Base-by-base conservation (phyloP, 257 asterid genomes). In the Primulina huaijiensis region DNA sequence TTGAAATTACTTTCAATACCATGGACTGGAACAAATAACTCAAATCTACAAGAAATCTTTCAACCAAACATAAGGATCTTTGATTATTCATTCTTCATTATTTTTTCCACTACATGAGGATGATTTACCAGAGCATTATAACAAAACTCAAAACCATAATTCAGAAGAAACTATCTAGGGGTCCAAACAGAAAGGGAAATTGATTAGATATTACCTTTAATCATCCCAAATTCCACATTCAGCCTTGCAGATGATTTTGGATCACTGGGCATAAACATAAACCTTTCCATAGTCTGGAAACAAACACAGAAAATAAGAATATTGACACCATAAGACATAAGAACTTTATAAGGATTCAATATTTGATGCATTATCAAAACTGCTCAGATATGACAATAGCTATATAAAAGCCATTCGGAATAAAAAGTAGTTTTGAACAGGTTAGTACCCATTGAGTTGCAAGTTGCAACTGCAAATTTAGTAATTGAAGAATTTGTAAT, bases 201-300 rank as follows among this genome's bases (percentile, higher is more conserved):
- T 64, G 63, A 52, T 33, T 60, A 30, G 46, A 62, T 70, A 71
- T 34, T 60, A 90, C 99, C 97, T 89, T 75, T 89, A 58, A 94
- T 84, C 65, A 50, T 70, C 85, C 80, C 88, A 79, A 90, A 89
- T 74, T 90, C 99, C 79, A 90, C 91, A 64, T 82, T 94, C n/a
- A 91, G 82, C 90, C 75, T 89, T 64, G 74, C 27, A 35, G 85
- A 64, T n/a, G 95, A 86, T 64, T 74, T 85, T 37, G 88, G 92
- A 72, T 90, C 97, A 70, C 80, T 85, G 3, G 97, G 88, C 81
- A 74, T 75, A 72, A 89, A 93, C 33, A 72, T 67, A 57, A 89
- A 68, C 75, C 89, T 86, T 71, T 91, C 96, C 60, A 74, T 75
- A 46, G 61, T 83, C 99, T 94, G 87, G 70, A 23, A 69, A 57